A percentile compares a stretch with the other conserved stretches of the same genome.
Conservation (phyloP, 2,329 filamentous ascomycete genomes). For the Fusarium subglutinans region DNA sequence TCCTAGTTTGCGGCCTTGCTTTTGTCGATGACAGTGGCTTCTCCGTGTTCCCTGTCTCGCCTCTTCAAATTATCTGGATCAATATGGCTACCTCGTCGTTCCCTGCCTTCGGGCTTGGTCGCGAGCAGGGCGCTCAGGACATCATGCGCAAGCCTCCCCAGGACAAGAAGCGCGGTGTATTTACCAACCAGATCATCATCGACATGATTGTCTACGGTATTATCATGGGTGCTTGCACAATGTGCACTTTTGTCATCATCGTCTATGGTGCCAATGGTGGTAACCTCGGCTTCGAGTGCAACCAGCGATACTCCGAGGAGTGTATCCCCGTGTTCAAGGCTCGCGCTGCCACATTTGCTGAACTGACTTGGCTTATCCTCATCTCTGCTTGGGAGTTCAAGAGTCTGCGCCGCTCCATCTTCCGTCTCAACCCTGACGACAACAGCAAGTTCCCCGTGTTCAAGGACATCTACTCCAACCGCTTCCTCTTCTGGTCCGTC, state of each 20-base stretch:
- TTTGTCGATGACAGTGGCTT: conserved; percentile 78
- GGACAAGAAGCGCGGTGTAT: conserved; percentile 72
- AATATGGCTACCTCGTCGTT: conserved; percentile 92
- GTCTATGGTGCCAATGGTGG: conserved; percentile 66
- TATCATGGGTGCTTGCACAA: conserved; percentile 77
- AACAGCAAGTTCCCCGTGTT: conserved; percentile 62
- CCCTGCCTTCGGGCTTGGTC: conserved; percentile 87
- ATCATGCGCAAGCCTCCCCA: conserved; percentile 85
- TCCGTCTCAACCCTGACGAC: conserved; percentile 68
- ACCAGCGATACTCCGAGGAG: conserved; percentile 63
- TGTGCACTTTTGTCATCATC: conserved; percentile 72
- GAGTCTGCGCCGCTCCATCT: conserved; percentile 75
- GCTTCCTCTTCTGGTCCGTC: conserved; percentile 75
- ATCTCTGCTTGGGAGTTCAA: conserved; percentile 83
- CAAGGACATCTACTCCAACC: conserved; percentile 73
- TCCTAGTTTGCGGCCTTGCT: conserved; percentile 80
- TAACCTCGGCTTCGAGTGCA: conserved; percentile 69
- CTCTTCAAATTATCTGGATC: conserved; percentile 91
- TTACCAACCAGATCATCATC: conserved; percentile 78
- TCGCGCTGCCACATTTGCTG: conserved; percentile 77
- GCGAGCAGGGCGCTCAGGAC: conserved; percentile 78
- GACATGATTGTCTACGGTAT: conserved; percentile 84
- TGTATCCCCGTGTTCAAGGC: conserved; percentile 74
- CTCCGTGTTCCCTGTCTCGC: conserved; percentile 86
- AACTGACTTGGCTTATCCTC: conserved; percentile 77